Evolutionary conservation across 2,329 filamentous ascomycete genomes (phyloP).

Genomic region (Aspergillus flavus): DNA sequence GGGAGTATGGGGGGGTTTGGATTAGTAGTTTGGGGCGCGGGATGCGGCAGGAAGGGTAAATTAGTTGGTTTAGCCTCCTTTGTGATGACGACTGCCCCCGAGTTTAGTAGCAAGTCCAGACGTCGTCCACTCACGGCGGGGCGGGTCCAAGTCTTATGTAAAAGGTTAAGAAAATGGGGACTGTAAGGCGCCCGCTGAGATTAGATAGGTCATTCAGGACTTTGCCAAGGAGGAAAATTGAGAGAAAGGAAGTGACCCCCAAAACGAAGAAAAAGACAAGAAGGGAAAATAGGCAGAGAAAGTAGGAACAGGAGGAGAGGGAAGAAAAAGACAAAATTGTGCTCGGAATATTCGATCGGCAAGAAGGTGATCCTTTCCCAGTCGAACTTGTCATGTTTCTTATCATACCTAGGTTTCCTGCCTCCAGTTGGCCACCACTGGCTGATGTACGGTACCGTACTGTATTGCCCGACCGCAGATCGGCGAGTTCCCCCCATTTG

Average conservation of each 20-base stretch:
- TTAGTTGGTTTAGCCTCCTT: conserved; percentile 15
- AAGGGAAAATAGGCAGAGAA: background rate
- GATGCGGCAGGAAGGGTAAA: conserved; percentile 13
- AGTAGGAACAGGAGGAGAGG: background rate
- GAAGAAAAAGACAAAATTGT: background rate
- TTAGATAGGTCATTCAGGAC: background rate
- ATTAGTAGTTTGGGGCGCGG: conserved; percentile 7
- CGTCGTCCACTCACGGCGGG: conserved; percentile 3
- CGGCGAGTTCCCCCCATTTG: background rate
- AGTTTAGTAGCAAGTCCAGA: conserved; percentile 2
- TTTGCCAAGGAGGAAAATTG: background rate
- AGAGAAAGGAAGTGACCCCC: background rate
- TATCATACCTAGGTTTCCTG: background rate
- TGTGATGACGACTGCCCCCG: conserved; percentile 20
- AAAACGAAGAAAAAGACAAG: background rate
- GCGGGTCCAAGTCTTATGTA: conserved; percentile 2
- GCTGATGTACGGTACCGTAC: background rate
- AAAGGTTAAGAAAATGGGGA: background rate
- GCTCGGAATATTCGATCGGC: background rate
- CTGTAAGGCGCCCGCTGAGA: background rate
- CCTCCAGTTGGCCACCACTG: background rate
- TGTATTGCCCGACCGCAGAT: background rate
- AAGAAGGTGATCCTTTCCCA: background rate
- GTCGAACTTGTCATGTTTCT: background rate
- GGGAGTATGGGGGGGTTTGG: background rate